Conservation (phyloP, 345 rosid species). For the Excoecaria cochinchinensis region DNA sequence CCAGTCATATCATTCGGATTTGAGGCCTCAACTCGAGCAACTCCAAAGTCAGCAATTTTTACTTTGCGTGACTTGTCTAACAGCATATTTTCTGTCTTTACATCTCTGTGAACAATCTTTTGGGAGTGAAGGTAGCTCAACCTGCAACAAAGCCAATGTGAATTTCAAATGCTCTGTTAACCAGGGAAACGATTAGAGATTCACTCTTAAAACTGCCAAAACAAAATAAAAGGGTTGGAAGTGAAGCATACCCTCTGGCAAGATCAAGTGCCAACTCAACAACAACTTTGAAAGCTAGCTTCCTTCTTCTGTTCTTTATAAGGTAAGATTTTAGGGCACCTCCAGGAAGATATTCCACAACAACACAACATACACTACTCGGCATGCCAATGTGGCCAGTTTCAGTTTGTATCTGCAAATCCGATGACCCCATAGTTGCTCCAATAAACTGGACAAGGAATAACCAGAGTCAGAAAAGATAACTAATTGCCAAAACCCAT, state of each 20-base stretch:
- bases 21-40: constrained; percentile 98
- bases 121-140: constrained; percentile 92
- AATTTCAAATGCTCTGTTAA: neutral
- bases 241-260: constrained; percentile 76
- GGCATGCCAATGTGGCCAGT: constrained; percentile 85
- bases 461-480: constrained; percentile 14
- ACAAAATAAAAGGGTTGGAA: neutral
- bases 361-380: constrained; percentile 85
- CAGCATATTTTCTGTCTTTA: constrained; percentile 98
- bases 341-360: constrained; percentile 95
- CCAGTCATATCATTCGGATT: constrained; percentile 99
- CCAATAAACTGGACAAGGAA: constrained; percentile 71
- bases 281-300: constrained; percentile 89
- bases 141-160: constrained; percentile 43
- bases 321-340: constrained; percentile 85
- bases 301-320: constrained; percentile 87
- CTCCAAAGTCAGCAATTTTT: constrained; percentile 97
- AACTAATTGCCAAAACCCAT: neutral
- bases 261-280: constrained; percentile 93
- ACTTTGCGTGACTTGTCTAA: constrained; percentile 79
- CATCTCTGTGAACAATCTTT: constrained; percentile 98
- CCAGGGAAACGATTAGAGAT: neutral
- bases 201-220: constrained; percentile 1
- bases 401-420: constrained; percentile 70
- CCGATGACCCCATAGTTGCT: constrained; percentile 93